Percentiles rank a stretch among this genome's conserved stretches.
phyloP scores from a whole-genome alignment of 352 stramenopile genomes.

The Globisporangium megalacanthum region DNA sequence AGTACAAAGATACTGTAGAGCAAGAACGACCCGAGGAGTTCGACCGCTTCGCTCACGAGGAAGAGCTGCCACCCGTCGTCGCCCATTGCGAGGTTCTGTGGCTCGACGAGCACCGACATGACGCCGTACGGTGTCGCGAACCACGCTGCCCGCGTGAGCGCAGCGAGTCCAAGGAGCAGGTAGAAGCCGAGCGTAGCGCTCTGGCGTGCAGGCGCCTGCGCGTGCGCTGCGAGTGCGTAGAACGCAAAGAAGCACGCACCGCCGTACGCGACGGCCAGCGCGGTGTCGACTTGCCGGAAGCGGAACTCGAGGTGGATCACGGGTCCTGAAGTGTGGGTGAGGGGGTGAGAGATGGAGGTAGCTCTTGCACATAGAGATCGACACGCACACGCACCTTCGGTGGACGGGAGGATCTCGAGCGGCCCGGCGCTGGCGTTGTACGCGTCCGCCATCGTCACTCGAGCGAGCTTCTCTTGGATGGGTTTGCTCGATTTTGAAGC shows the following conservation, averaged over 20 bases:
- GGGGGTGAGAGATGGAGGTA: not conserved
- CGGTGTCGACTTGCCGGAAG: constrained; percentile 77
- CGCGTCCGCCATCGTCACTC: constrained; percentile 2
- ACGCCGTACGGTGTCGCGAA: constrained; percentile 74
- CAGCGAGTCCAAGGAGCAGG: constrained; percentile 59
- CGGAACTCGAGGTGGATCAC: constrained; percentile 73
- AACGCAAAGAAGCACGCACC: constrained; percentile 76
- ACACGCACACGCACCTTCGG: constrained; percentile 5
- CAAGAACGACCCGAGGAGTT: constrained; percentile 90
- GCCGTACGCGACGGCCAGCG: constrained; percentile 68
- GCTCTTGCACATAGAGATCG: not conserved
- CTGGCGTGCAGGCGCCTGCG: constrained; percentile 46
- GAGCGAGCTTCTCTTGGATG: too few relatives aligned
- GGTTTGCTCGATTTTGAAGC: too few relatives aligned
- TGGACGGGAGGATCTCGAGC: constrained; percentile 6
- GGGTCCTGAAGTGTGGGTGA: constrained; percentile 21
- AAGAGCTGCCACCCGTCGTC: constrained; percentile 62
- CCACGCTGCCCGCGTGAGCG: constrained; percentile 63
- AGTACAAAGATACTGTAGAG: constrained; percentile 97
- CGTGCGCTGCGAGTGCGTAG: constrained; percentile 73
- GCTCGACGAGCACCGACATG: constrained; percentile 60
- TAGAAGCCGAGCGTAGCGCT: constrained; percentile 79
- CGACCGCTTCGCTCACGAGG: constrained; percentile 81
- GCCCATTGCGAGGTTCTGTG: constrained; percentile 47
- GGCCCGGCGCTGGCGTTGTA: not conserved